Percentiles rank a stretch among this genome's conserved stretches.
Evolutionary conservation across 306 rosid species (phyloP).

Genomic region (Erythrophleum fordii): DNA sequence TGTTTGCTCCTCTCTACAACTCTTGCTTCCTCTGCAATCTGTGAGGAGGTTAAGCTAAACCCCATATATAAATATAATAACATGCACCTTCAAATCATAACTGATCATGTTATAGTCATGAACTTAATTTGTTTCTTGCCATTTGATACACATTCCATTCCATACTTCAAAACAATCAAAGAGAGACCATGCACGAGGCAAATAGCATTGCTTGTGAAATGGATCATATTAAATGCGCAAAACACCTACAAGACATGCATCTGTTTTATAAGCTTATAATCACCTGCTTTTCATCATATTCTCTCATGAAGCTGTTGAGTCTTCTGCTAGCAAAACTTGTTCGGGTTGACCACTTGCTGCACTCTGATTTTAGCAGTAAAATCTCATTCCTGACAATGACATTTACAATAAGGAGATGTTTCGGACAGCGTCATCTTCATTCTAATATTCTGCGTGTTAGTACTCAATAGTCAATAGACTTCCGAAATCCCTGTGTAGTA

Average conservation of each 20-base stretch:
- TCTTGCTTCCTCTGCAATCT: neutral
- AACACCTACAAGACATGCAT: too few relatives aligned
- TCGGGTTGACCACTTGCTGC: neutral
- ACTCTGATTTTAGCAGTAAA: neutral
- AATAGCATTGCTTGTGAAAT: neutral
- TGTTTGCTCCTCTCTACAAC: neutral
- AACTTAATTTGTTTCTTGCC: neutral
- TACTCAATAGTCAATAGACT: too few relatives aligned
- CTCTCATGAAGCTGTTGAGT: neutral
- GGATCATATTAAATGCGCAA: neutral
- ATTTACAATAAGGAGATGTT: neutral
- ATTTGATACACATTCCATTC: neutral
- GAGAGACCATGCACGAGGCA: neutral
- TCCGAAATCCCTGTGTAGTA: neutral
- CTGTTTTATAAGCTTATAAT: neutral
- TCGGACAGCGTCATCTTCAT: neutral
- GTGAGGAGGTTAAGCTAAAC: too few relatives aligned
- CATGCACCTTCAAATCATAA: neutral
- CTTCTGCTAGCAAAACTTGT: neutral
- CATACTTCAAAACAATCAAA: neutral
- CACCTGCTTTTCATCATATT: neutral
- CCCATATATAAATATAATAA: neutral
- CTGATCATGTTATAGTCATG: too few relatives aligned
- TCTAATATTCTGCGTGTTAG: neutral
- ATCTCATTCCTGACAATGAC: neutral